These are phyloP conservation scores for Metrosideros polymorpha DNA, from an alignment of 441 rosid genomes.

Conservation along the genomic window DNA sequence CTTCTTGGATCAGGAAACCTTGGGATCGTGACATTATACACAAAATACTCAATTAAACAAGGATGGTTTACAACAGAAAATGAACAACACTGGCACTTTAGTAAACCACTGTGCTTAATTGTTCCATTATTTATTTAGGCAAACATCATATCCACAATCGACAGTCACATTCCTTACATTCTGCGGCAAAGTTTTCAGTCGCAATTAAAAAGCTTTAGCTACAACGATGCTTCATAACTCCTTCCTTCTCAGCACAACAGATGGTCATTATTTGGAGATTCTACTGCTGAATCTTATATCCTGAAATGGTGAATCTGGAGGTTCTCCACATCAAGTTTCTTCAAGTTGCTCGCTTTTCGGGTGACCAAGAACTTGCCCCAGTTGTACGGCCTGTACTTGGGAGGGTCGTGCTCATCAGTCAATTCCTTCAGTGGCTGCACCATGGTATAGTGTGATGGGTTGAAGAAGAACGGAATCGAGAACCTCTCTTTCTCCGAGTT, in stretches of 20 bases:
- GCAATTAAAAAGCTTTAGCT: too few species aligned
- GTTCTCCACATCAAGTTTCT: slow-evolving; percentile 51
- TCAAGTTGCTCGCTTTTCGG: slow-evolving; percentile 44
- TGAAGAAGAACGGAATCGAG: slow-evolving; percentile 37
- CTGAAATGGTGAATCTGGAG: slow-evolving; percentile 52
- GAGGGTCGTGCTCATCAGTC: slow-evolving; percentile 18
- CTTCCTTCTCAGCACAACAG: background rate
- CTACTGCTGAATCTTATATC: background rate
- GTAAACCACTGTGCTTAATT: background rate
- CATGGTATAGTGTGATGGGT: slow-evolving; percentile 22
- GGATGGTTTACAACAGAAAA: background rate
- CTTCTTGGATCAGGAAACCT: too few species aligned
- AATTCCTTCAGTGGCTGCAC: slow-evolving; percentile 39
- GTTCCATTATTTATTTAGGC: background rate
- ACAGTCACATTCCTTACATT: background rate
- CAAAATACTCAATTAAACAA: background rate
- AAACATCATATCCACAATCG: background rate
- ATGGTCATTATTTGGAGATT: background rate
- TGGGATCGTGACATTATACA: too few species aligned
- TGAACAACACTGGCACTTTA: background rate
- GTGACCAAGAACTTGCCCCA: slow-evolving; percentile 54
- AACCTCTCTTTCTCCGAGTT: slow-evolving; percentile 36
- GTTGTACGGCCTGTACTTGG: slow-evolving; percentile 31
- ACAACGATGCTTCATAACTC: too few species aligned
- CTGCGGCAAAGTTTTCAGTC: background rate